Percentiles rank a stretch among this genome's conserved stretches.
Conservation (phyloP, 352 stramenopile genomes). For the Phytophthora sp. region DNA sequence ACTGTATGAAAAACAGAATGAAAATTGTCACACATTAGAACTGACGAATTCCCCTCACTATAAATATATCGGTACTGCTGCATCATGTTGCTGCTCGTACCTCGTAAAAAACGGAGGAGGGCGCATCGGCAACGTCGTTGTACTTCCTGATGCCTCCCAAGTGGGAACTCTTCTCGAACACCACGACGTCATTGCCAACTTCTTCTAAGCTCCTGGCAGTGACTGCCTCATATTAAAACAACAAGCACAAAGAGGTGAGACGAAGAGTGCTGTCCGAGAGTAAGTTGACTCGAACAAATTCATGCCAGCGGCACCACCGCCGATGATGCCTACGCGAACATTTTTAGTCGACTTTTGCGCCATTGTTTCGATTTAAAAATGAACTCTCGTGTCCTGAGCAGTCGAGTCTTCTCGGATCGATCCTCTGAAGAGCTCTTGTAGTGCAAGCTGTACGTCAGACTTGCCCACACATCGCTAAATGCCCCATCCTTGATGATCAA, state of each 20-base stretch:
- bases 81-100: constrained; percentile 29
- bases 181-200: constrained; percentile 59
- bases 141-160: constrained; percentile 79
- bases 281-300: constrained; percentile 47
- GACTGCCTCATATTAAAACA: constrained; percentile 40
- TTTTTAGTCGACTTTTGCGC: constrained; percentile 22
- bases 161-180: constrained; percentile 67
- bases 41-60: too few species aligned
- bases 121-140: constrained; percentile 51
- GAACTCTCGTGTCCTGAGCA: neutral
- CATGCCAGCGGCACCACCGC: constrained; percentile 68
- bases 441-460: neutral
- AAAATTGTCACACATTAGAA: neutral
- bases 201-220: constrained; percentile 59
- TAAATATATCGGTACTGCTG: too few species aligned
- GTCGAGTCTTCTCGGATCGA: neutral
- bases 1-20: constrained; percentile 36
- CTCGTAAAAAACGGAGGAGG: constrained; percentile 65
- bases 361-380: constrained; percentile 34
- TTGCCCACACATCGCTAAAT: neutral
- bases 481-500: constrained; percentile 13
- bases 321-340: constrained; percentile 65
- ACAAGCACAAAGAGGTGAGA: constrained; percentile 19
- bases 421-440: neutral
- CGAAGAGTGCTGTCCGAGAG: too few species aligned